Conservation (phyloP, 495 filamentous ascomycete species). For the Cryomyces antarcticus region DNA sequence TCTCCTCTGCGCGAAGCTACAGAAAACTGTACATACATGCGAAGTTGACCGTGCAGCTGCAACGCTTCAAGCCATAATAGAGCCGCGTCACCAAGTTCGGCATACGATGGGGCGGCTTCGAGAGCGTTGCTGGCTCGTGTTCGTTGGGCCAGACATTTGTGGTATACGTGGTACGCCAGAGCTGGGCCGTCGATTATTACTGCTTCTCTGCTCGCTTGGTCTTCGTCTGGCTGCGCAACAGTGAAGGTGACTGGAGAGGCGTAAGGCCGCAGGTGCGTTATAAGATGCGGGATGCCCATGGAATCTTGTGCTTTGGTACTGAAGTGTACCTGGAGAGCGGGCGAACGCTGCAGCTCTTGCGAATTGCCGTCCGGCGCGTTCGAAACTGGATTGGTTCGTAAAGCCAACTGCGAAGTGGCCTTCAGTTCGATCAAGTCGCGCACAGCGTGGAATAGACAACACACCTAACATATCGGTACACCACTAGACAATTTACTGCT, state of each 20-base stretch:
- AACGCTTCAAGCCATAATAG: slow-evolving; percentile 41
- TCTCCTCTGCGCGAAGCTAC: no score
- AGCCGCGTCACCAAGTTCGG: slow-evolving; percentile 33
- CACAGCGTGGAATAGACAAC: no score
- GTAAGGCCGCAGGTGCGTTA: slow-evolving; percentile 35
- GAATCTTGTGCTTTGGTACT: not conserved
- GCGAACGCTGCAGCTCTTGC: no score
- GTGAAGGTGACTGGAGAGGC: slow-evolving; percentile 25
- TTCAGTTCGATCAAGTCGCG: no score
- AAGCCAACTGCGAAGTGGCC: no score
- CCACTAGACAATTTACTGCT: no score
- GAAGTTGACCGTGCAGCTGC: slow-evolving; percentile 22
- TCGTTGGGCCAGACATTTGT: slow-evolving; percentile 26
- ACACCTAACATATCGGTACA: no score
- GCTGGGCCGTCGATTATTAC: slow-evolving; percentile 60
- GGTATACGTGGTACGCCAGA: slow-evolving; percentile 49
- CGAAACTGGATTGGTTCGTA: no score
- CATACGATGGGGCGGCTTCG: slow-evolving; percentile 39
- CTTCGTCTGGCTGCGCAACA: not conserved
- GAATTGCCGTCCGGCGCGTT: no score
- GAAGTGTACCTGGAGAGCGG: no score
- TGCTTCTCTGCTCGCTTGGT: slow-evolving; percentile 1
- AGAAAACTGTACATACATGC: slow-evolving; percentile 29
- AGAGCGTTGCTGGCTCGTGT: slow-evolving; percentile 18
- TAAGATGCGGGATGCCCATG: slow-evolving; percentile 59